A percentile compares a stretch with the other conserved stretches of the same genome.
Conservation (phyloP, 2,329 filamentous ascomycete species). For the Calonectria crousiana region DNA sequence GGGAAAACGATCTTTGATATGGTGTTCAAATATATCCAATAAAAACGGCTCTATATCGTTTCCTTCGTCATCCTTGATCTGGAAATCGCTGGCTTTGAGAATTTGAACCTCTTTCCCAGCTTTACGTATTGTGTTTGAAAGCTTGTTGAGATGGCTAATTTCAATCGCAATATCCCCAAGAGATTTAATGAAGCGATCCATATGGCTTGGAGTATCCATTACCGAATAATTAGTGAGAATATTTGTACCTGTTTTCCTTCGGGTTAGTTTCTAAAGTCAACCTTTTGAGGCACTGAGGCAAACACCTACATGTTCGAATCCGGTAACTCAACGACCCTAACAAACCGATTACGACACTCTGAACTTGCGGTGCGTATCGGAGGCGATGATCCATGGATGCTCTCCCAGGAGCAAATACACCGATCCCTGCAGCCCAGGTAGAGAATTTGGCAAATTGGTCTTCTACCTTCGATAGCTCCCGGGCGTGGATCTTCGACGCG, state of each 20-base stretch:
- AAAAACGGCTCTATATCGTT: constrained; percentile 18
- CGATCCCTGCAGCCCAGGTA: constrained; percentile 27
- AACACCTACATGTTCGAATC: constrained; percentile 9
- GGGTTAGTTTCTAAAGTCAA: not conserved
- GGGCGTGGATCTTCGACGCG: constrained; percentile 5
- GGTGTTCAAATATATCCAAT: not conserved
- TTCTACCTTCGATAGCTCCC: constrained; percentile 24
- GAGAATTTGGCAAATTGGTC: constrained; percentile 37
- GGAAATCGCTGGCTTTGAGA: constrained; percentile 13
- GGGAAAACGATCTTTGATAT: constrained; percentile 23
- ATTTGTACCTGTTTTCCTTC: not conserved
- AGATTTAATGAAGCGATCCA: not conserved
- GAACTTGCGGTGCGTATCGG: constrained; percentile 23
- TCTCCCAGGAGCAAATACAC: constrained; percentile 23
- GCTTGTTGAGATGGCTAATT: constrained; percentile 1
- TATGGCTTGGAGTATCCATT: too few species aligned
- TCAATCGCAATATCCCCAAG: not conserved
- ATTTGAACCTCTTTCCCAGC: constrained; percentile 21
- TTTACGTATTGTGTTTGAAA: constrained; percentile 21
- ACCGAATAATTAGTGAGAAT: not conserved
- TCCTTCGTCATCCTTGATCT: constrained; percentile 23
- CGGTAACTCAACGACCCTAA: constrained; percentile 27
- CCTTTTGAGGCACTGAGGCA: not conserved
- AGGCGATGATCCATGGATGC: constrained; percentile 33
- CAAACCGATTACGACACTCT: constrained; percentile 17